Evolutionary conservation across 1,139 yeast species (phyloP).

Genomic region (Candida pseudocylindracea): DNA sequence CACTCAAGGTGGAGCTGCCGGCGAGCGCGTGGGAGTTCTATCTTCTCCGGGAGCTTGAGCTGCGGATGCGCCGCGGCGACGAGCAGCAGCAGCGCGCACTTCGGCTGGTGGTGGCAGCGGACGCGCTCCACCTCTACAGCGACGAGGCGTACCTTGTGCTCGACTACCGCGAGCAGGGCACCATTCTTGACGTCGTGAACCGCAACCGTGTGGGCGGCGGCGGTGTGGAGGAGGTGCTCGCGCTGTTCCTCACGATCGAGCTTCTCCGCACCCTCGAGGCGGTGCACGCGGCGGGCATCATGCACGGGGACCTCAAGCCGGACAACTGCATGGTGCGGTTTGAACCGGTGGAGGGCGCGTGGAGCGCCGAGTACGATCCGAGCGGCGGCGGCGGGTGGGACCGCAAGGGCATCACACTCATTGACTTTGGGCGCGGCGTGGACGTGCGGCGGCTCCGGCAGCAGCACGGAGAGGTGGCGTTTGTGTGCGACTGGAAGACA

Average conservation of each 20-base stretch:
- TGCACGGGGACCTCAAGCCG: slow-evolving; percentile 77
- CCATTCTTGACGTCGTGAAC: slow-evolving; percentile 53
- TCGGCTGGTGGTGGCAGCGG: slow-evolving; percentile 22
- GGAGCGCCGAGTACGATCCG: slow-evolving; percentile 9
- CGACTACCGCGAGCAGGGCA: slow-evolving; percentile 55
- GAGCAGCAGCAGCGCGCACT: slow-evolving; percentile 2
- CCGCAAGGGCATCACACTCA: slow-evolving; percentile 34
- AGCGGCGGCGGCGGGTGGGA: slow-evolving; percentile 24
- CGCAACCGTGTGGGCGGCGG: slow-evolving; percentile 10
- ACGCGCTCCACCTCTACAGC: slow-evolving; percentile 28
- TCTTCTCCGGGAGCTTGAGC: slow-evolving; percentile 33
- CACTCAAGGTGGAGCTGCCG: slow-evolving; percentile 57
- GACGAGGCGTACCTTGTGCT: slow-evolving; percentile 63
- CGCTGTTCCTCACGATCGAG: slow-evolving; percentile 42
- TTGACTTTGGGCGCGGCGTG: slow-evolving; percentile 71
- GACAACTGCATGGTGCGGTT: slow-evolving; percentile 71
- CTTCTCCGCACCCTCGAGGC: slow-evolving; percentile 34
- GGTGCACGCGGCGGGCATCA: slow-evolving; percentile 39
- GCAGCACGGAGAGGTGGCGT: slow-evolving; percentile 13
- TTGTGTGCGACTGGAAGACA: slow-evolving; percentile 37
- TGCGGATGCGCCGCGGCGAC: slow-evolving; percentile 8
- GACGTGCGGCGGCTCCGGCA: slow-evolving; percentile 22
- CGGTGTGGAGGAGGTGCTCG: slow-evolving; percentile 35
- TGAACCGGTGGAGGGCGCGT: slow-evolving; percentile 5
- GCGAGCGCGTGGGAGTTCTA: slow-evolving; percentile 64